A percentile compares a stretch with the other conserved stretches of the same genome.
These are phyloP conservation scores for Claviceps pusilla DNA, from an alignment of 2,329 filamentous ascomycete genomes.

Conservation along the genomic window DNA sequence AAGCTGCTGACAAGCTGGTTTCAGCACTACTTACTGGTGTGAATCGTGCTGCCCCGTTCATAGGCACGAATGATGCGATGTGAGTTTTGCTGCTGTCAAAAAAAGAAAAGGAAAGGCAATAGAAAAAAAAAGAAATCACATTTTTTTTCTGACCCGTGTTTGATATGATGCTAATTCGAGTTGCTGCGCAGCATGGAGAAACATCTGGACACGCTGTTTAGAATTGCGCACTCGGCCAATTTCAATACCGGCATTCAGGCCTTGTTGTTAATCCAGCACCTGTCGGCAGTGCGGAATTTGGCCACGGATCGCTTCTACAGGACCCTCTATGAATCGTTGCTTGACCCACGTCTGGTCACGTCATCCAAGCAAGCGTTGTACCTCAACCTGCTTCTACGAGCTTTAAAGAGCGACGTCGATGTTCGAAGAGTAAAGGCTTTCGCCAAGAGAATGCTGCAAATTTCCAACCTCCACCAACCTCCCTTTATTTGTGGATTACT, in stretches of 20 bases:
- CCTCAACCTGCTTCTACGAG: conserved; percentile 76
- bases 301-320: conserved; percentile 86
- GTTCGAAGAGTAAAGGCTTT: conserved; percentile 89
- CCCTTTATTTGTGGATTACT: conserved; percentile 88
- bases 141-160: neutral
- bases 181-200: conserved; percentile 52
- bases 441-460: conserved; percentile 79
- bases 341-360: conserved; percentile 74
- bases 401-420: conserved; percentile 81
- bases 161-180: conserved; percentile 6
- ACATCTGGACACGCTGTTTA: conserved; percentile 87
- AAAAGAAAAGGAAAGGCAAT: too few species aligned
- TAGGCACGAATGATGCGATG: conserved; percentile 61
- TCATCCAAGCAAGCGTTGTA: conserved; percentile 95
- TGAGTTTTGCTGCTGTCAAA: conserved; percentile 24
- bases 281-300: conserved; percentile 65
- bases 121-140: neutral
- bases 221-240: conserved; percentile 91
- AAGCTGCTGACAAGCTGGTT: conserved; percentile 67
- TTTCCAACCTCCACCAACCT: conserved; percentile 76
- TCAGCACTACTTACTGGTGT: conserved; percentile 86
- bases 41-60: conserved; percentile 90
- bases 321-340: conserved; percentile 83
- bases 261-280: conserved; percentile 84
- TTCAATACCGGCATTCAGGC: conserved; percentile 98